These are phyloP conservation scores for Xerocomus spinulosus DNA, from an alignment of 768 basidiomycete species.

Conservation along the genomic window DNA sequence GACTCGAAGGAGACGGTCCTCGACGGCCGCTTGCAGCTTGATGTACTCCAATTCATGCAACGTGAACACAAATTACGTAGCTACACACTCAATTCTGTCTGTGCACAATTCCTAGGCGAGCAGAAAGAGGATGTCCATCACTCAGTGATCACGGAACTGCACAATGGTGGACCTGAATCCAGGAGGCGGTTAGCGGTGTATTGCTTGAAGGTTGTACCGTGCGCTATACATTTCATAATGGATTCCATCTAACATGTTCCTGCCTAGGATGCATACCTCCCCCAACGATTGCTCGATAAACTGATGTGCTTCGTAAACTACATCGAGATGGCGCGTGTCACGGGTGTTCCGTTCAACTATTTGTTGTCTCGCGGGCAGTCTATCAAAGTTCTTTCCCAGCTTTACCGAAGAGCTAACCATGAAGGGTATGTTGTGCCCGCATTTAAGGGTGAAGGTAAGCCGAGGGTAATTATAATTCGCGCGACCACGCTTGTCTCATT, in stretches of 20 bases:
- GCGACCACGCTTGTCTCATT: not conserved
- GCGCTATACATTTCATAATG: not conserved
- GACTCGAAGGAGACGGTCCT: slow-evolving; percentile 92
- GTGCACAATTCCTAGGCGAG: slow-evolving; percentile 95
- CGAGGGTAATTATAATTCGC: not conserved
- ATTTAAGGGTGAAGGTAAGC: slow-evolving; percentile 74
- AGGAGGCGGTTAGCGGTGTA: slow-evolving; percentile 92
- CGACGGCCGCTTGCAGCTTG: slow-evolving; percentile 91
- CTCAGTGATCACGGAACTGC: slow-evolving; percentile 95
- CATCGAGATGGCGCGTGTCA: slow-evolving; percentile 98
- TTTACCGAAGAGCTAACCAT: slow-evolving; percentile 88
- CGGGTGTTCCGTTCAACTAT: slow-evolving; percentile 98
- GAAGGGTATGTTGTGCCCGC: slow-evolving; percentile 89
- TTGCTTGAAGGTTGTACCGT: slow-evolving; percentile 76
- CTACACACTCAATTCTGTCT: slow-evolving; percentile 97
- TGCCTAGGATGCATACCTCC: slow-evolving; percentile 90
- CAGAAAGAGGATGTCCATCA: slow-evolving; percentile 99
- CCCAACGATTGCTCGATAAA: slow-evolving; percentile 93
- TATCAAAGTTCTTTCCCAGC: slow-evolving; percentile 96
- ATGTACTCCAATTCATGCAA: slow-evolving; percentile 97
- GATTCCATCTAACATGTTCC: slow-evolving; percentile 1
- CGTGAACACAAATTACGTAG: slow-evolving; percentile 95
- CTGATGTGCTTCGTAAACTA: slow-evolving; percentile 99
- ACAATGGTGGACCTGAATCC: slow-evolving; percentile 94
- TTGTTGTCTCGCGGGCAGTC: slow-evolving; percentile 92